phyloP scores from a whole-genome alignment of 176 grass and related monocot genomes.

The Elymus sibiricus region DNA sequence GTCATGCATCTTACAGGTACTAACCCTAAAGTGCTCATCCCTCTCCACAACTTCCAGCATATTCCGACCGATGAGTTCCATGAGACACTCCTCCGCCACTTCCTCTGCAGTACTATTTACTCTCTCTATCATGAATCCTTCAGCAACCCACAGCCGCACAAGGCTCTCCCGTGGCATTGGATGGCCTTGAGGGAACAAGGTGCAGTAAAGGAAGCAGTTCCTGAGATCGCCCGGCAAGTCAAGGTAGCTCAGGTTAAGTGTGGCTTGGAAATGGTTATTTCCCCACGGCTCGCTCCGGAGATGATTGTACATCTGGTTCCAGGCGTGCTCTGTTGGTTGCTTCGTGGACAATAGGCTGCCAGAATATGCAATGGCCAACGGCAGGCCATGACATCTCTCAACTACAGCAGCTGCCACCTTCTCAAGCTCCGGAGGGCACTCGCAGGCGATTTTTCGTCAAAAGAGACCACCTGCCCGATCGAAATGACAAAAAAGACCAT shows the following conservation, averaged over 20 bases:
- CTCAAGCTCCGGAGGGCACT: conserved; percentile 23
- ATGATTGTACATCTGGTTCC: conserved; percentile 33
- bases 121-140: conserved; percentile 35
- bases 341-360: conserved; percentile 23
- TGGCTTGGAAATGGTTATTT: conserved; percentile 11
- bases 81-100: conserved; percentile 39
- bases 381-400: conserved; percentile 21
- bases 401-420: conserved; percentile 27
- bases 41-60: conserved; percentile 38
- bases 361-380: neutral
- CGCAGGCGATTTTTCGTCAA: too few species aligned
- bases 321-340: conserved; percentile 12
- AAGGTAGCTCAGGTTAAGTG: conserved; percentile 42
- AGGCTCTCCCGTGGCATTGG: conserved; percentile 39
- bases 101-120: conserved; percentile 39
- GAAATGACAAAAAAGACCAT: too few species aligned
- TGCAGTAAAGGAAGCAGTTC: conserved; percentile 43
- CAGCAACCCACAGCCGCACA: conserved; percentile 55
- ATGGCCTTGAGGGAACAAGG: conserved; percentile 45
- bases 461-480: too few species aligned
- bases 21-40: conserved; percentile 27
- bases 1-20: neutral
- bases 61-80: conserved; percentile 37
- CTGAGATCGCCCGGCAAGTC: neutral
- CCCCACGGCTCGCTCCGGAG: conserved; percentile 8